A percentile compares a stretch with the other conserved stretches of the same genome.
phyloP scores from a whole-genome alignment of 805 yeast species.

The Candida coquimbonensis region DNA sequence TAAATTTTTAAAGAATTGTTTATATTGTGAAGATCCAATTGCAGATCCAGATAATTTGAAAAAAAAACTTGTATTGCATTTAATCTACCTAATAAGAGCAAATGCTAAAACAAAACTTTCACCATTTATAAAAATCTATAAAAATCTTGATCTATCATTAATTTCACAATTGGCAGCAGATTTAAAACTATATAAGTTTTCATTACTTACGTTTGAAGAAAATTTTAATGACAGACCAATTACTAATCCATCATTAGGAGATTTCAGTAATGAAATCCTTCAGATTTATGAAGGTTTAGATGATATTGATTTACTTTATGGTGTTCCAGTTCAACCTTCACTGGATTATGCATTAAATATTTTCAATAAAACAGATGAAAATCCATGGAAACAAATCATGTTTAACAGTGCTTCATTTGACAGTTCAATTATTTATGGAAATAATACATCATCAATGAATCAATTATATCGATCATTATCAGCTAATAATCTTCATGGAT shows the following conservation, averaged over 20 bases:
- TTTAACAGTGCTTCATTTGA: constrained; percentile 55
- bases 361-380: constrained; percentile 26
- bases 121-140: constrained; percentile 15
- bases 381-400: constrained; percentile 37
- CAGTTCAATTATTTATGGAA: constrained; percentile 23
- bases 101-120: constrained; percentile 9
- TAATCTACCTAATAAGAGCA: constrained; percentile 20
- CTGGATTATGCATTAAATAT: constrained; percentile 43
- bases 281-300: constrained; percentile 45
- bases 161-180: constrained; percentile 18
- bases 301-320: constrained; percentile 58
- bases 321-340: constrained; percentile 54
- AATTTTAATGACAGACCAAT: constrained; percentile 4
- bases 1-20: constrained; percentile 1
- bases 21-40: neutral
- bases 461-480: constrained; percentile 34
- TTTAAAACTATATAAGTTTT: constrained; percentile 23
- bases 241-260: neutral
- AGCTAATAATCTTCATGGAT: constrained; percentile 48
- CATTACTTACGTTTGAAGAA: constrained; percentile 32
- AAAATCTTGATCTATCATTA: constrained; percentile 12
- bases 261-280: constrained; percentile 10
- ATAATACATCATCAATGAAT: constrained; percentile 4
- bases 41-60: constrained; percentile 2
- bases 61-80: constrained; percentile 12